Conservation (phyloP, 257 asterid species). For the Ocimum tenuiflorum region DNA sequence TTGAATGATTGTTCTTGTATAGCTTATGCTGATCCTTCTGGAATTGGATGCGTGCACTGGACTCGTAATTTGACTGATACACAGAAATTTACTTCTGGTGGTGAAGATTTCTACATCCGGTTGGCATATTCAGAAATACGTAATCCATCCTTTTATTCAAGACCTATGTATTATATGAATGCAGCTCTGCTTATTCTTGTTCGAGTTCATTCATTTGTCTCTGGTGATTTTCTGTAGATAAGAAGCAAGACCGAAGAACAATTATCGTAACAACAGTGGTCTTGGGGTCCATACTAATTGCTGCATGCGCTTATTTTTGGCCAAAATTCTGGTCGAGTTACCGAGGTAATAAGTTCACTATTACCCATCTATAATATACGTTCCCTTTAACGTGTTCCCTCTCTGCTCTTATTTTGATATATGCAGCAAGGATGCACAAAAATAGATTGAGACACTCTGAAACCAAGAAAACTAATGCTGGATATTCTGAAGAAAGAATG, state of each 20-base stretch:
- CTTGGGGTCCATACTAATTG: not conserved
- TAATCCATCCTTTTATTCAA: not conserved
- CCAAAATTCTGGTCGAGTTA: not conserved
- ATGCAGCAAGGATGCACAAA: constrained; percentile 2
- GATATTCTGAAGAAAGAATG: not conserved
- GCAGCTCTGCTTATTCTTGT: too few relatives aligned
- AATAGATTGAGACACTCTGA: not conserved
- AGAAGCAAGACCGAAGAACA: not conserved
- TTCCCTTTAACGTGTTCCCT: not conserved
- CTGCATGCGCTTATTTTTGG: not conserved
- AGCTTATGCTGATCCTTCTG: constrained; percentile 20
- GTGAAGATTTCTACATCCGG: constrained; percentile 20
- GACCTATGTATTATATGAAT: too few relatives aligned
- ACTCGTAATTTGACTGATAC: constrained; percentile 15
- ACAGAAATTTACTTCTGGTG: constrained; percentile 17
- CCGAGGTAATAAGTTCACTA: constrained; percentile 18
- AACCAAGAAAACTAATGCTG: not conserved
- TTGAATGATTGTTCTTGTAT: constrained; percentile 28
- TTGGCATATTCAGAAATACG: constrained; percentile 25
- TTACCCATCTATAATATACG: too few relatives aligned
- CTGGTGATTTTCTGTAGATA: not conserved
- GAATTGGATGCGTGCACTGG: constrained; percentile 33
- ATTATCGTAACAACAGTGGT: not conserved
- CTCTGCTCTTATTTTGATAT: not conserved
- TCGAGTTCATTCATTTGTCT: too few relatives aligned